Base-by-base conservation (phyloP, 352 stramenopile genomes). In the Phytophthora cryptogea region DNA sequence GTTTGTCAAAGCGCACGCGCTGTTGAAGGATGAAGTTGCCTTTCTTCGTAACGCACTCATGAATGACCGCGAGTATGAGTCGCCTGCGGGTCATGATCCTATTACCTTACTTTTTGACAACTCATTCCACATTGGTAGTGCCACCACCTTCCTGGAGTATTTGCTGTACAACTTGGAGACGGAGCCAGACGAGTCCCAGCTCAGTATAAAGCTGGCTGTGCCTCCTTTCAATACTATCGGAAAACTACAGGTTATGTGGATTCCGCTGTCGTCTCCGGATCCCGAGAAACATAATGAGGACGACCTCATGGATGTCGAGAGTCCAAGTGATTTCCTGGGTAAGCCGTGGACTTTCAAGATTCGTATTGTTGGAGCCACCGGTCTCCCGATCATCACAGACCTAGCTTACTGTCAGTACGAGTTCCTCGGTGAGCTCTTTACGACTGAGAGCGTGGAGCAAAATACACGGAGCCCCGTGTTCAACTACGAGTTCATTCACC, bases 191-290 rank as follows among this genome's bases (percentile, higher is more conserved):
- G 90, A 97, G 32, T 82, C 80, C 14, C 84, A 95, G 45, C 77
- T 96, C 36, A 94, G 89, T 20, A 80, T 97, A 54, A 97, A 97
- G 64, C 86, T 97, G 27, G 88, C 86, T 1, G 88, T 96, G 13
- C 87, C 89, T 10, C 92, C 92, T 9, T 97, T 97, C 65, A 95
- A 97, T 41, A 96, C 88, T n/a, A 95, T 98, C 45, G 91, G 92
- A 14, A 95, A 97, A 56, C 78, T 97, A 14, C 82, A 98, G 52
- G 88, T 97, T 11, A 68, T 86, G 23, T 98, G 92, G 92, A 89
- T 79, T 28, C 90, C 92, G 13, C 50, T 97, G 39, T 92, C 85
- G 13, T 86, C 83, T 5, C 79, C 88, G 1, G 82, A 95, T 28
- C 55, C 69, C 0, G 83, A 89, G 5, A 81, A 84, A 32, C 78